Percentiles rank a stretch among this genome's conserved stretches.
These are phyloP conservation scores for Mucor irregularis DNA, from an alignment of 371 early-diverging fungal species.

Conservation along the genomic window DNA sequence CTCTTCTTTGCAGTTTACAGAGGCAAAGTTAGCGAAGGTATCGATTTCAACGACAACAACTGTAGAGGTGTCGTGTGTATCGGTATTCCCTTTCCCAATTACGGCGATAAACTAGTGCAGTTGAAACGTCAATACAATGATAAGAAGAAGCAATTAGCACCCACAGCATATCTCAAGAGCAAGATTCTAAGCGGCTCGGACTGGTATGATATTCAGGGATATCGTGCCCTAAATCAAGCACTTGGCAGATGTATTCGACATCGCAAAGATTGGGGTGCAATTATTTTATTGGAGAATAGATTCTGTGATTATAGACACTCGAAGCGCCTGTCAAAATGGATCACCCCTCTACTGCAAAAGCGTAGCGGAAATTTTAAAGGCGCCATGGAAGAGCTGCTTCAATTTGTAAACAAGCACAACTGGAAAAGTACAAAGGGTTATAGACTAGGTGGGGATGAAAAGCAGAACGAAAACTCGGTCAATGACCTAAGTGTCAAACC, in stretches of 20 bases:
- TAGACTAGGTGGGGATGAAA: too few relatives aligned
- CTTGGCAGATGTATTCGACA: conserved; percentile 94
- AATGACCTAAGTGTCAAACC: too few relatives aligned
- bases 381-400: too few relatives aligned
- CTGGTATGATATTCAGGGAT: conserved; percentile 86
- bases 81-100: conserved; percentile 88
- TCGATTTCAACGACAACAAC: conserved; percentile 89
- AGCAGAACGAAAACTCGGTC: too few relatives aligned
- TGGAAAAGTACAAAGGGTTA: too few relatives aligned
- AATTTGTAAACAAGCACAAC: too few relatives aligned
- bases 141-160: conserved; percentile 13
- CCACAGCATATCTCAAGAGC: too few relatives aligned
- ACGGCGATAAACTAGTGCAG: conserved; percentile 39
- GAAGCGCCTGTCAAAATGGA: conserved; percentile 72
- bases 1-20: conserved; percentile 70
- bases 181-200: too few relatives aligned
- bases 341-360: too few relatives aligned
- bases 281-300: conserved; percentile 64
- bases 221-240: conserved; percentile 92
- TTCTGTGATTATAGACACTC: conserved; percentile 36
- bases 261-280: conserved; percentile 62
- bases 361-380: too few relatives aligned
- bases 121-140: conserved; percentile 1
- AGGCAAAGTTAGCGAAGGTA: conserved; percentile 94
- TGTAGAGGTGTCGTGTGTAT: conserved; percentile 88